Evolutionary conservation across 1,284 basidiomycete genomes (phyloP).

Genomic region (Phaffia rhodozyma): DNA sequence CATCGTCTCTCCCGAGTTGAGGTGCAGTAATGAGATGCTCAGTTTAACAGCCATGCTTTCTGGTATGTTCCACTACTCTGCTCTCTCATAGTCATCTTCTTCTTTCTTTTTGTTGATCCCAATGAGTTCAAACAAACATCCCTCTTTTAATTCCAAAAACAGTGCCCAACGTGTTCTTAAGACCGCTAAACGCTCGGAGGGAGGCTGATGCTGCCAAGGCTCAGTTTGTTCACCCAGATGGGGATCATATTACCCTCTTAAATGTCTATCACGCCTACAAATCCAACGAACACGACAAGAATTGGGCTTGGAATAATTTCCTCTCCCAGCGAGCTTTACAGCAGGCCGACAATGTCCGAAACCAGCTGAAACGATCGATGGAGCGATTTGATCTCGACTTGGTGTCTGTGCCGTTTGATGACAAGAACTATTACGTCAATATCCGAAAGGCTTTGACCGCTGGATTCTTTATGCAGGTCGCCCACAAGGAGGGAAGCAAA

Average conservation of each 20-base stretch:
- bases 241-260: constrained; percentile 87
- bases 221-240: constrained; percentile 77
- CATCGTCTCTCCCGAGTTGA: constrained; percentile 86
- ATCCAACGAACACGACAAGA: constrained; percentile 60
- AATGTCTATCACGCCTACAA: constrained; percentile 94
- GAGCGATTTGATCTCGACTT: constrained; percentile 78
- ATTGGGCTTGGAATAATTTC: constrained; percentile 92
- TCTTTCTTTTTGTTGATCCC: background rate
- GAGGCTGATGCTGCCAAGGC: constrained; percentile 90
- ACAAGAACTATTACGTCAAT: constrained; percentile 63
- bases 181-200: constrained; percentile 73
- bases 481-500: constrained; percentile 90
- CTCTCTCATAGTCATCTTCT: background rate
- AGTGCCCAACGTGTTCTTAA: constrained; percentile 89
- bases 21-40: constrained; percentile 89
- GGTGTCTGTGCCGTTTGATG: constrained; percentile 58
- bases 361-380: constrained; percentile 84
- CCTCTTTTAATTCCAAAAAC: constrained; percentile 8
- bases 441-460: constrained; percentile 77
- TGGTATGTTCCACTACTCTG: constrained; percentile 39
- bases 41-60: constrained; percentile 94
- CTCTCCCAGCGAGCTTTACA: constrained; percentile 69
- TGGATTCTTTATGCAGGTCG: constrained; percentile 98
- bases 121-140: background rate
- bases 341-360: constrained; percentile 92